Evolutionary conservation across 805 yeast genomes (phyloP), one percentile per base, ranked within the genome.

Genomic region (Suhomyces canberraensis): DNA sequence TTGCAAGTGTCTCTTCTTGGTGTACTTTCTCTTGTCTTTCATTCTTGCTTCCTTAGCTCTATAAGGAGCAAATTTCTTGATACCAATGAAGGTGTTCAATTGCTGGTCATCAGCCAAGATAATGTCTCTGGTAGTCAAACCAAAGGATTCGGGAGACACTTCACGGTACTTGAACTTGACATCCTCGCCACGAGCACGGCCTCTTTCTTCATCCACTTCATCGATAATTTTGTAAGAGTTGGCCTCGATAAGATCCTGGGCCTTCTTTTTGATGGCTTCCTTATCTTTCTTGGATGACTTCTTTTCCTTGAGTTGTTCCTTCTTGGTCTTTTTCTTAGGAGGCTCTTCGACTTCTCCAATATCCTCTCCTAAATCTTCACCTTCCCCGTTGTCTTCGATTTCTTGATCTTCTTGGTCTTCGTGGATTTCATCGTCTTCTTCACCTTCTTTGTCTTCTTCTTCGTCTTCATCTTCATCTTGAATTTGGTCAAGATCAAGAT

Each of bases 41-140:
- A 70, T 62, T 45, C 79, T 71, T 45, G 73, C 70, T 41, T 85
- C 95, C 46, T 76, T 76, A 16, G 87, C 78, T 58, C 96, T 79
- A 59, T 86, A 93, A 19, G 98, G 91, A 0, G 98, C 97, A 47
- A 93, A 79, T 60, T 90, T 90, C 69, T 91, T 91, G 51, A 93
- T 66, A 16, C 96, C 93, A 40, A 89, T 81, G 52, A 73, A 89
- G 39, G 81, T 83, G 61, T 93, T 93, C 60, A 93, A 71, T 33
- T 83, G 84, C 42, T 75, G 72, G 58, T 93, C 98, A 53, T 86
- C 91, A 11, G 98, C 98, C 40, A 87, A 65, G 36, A 93, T 69
- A 32, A 93, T 93, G 51, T 93, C 98, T 44, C 93, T 73, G 0
- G 93, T 75, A 0, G 85, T 72, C 33, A 93, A 71, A 9, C 98